These are phyloP conservation scores for Rutstroemia sp. DNA, from an alignment of 2,329 filamentous ascomycete genomes.

Conservation along the genomic window DNA sequence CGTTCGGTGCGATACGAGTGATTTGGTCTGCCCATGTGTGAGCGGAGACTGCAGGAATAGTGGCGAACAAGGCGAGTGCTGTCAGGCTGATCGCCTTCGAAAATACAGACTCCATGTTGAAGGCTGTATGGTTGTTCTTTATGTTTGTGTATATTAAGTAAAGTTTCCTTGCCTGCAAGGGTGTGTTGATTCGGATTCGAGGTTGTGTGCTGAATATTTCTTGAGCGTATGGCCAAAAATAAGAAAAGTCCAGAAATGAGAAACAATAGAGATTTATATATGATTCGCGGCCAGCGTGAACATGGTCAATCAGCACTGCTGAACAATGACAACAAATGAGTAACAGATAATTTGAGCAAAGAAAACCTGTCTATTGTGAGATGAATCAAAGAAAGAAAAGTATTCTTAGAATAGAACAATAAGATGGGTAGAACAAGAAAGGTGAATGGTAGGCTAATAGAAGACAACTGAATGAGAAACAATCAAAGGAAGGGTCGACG, in stretches of 20 bases:
- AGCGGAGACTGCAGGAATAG: conserved; percentile 10
- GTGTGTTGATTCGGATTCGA: conserved; percentile 1
- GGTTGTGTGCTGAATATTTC: not conserved
- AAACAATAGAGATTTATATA: conserved; percentile 7
- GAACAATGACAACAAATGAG: conserved; percentile 14
- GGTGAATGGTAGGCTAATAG: not conserved
- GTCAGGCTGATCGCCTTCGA: conserved; percentile 7
- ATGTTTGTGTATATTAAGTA: not conserved
- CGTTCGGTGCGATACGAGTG: conserved; percentile 62
- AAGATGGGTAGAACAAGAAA: not conserved
- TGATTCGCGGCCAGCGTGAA: conserved; percentile 19
- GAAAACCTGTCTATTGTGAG: not conserved
- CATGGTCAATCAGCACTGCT: conserved; percentile 12
- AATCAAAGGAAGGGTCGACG: not conserved
- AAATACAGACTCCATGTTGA: conserved; percentile 5
- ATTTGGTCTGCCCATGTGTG: conserved; percentile 73
- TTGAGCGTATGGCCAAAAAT: not conserved
- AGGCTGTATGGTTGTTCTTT: not conserved
- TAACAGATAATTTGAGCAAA: conserved; percentile 9
- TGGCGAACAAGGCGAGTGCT: conserved; percentile 14
- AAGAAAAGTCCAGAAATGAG: not conserved
- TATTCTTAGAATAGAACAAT: conserved; percentile 1
- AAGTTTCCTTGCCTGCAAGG: conserved; percentile 17
- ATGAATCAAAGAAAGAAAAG: not conserved
- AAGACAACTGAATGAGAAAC: not conserved